Conservation (phyloP, 2,329 filamentous ascomycete species). For the Bertia moriformis region DNA sequence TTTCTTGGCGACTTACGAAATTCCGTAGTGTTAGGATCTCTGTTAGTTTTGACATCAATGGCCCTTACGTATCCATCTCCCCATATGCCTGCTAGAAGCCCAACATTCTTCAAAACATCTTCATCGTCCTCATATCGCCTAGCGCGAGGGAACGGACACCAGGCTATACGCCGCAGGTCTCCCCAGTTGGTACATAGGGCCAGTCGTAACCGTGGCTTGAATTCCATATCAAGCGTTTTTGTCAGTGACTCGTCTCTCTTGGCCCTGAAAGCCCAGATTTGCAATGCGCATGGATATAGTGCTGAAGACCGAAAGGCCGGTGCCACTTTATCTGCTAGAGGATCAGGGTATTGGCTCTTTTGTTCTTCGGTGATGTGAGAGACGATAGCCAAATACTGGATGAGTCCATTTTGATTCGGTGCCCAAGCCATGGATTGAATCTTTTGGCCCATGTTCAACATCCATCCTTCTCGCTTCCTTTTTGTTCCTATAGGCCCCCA, state of each 20-base stretch:
- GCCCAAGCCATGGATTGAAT: slow-evolving; percentile 32
- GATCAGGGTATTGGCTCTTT: slow-evolving; percentile 4
- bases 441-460: slow-evolving; percentile 37
- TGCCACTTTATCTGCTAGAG: slow-evolving; percentile 11
- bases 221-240: slow-evolving; percentile 23
- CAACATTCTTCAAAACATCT: slow-evolving; percentile 19
- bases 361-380: slow-evolving; percentile 20
- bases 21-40: slow-evolving; percentile 10
- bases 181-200: slow-evolving; percentile 43
- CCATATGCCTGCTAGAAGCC: slow-evolving; percentile 39
- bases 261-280: slow-evolving; percentile 41
- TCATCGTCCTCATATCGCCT: slow-evolving; percentile 13
- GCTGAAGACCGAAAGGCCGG: slow-evolving; percentile 33
- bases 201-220: slow-evolving; percentile 26
- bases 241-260: slow-evolving; percentile 12
- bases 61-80: slow-evolving; percentile 40
- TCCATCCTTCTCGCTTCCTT: slow-evolving; percentile 29
- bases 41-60: slow-evolving; percentile 25
- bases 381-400: slow-evolving; percentile 39
- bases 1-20: background rate
- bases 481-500: too few relatives aligned
- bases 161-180: slow-evolving; percentile 34
- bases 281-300: slow-evolving; percentile 31
- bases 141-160: slow-evolving; percentile 31
- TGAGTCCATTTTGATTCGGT: slow-evolving; percentile 22